These are phyloP conservation scores for Heterobasidion irregulare DNA, from an alignment of 1,284 basidiomycete genomes.

Conservation along the genomic window DNA sequence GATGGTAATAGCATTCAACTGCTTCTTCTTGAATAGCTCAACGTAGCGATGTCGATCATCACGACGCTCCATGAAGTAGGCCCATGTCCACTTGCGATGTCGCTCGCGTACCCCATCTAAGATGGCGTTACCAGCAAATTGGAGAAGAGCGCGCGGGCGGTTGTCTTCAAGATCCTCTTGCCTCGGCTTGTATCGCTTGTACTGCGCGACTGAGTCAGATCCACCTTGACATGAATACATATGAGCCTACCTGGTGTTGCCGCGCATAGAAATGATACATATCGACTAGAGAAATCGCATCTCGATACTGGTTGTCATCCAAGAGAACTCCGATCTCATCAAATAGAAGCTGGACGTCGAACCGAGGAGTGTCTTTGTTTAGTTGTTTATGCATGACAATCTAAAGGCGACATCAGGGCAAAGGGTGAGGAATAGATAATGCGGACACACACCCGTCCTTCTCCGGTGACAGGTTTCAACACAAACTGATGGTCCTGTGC, in stretches of 20 bases:
- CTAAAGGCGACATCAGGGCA: slow-evolving; percentile 25
- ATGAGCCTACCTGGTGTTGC: slow-evolving; percentile 67
- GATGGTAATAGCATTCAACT: slow-evolving; percentile 46
- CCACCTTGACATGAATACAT: not conserved
- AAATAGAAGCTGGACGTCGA: slow-evolving; percentile 87
- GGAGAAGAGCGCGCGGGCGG: slow-evolving; percentile 65
- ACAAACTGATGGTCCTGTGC: slow-evolving; percentile 84
- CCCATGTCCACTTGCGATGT: slow-evolving; percentile 87
- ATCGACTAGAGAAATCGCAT: slow-evolving; percentile 89
- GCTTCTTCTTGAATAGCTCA: slow-evolving; percentile 78
- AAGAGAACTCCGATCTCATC: slow-evolving; percentile 92
- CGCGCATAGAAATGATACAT: slow-evolving; percentile 97
- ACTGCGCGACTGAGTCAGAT: slow-evolving; percentile 35
- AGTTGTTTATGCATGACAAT: slow-evolving; percentile 80
- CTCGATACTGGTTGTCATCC: slow-evolving; percentile 94
- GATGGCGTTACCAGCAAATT: slow-evolving; percentile 82
- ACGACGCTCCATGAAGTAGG: slow-evolving; percentile 81
- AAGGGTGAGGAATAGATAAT: not conserved
- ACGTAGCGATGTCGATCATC: slow-evolving; percentile 86
- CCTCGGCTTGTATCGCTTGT: slow-evolving; percentile 72
- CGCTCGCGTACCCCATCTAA: slow-evolving; percentile 82
- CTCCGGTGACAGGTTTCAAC: slow-evolving; percentile 92
- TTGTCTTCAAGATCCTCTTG: slow-evolving; percentile 58
- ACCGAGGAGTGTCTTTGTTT: slow-evolving; percentile 70
- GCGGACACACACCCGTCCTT: slow-evolving; percentile 64